Evolutionary conservation across 805 yeast species (phyloP), one percentile per base, ranked within the genome.

Genomic region (Candida palmyrensis): DNA sequence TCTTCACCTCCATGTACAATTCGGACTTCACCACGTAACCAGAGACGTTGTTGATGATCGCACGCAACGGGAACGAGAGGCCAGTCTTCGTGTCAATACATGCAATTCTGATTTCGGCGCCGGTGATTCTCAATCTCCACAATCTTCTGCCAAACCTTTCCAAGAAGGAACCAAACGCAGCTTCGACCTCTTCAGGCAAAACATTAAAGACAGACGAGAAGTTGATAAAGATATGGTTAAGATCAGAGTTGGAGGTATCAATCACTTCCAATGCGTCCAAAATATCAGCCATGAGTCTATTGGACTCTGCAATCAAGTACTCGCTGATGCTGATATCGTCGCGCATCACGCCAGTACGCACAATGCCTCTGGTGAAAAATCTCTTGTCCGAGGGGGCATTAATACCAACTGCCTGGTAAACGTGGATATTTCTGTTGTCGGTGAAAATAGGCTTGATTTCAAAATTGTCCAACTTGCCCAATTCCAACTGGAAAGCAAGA

Each of bases 21-120:
- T 94, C 97, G 32, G 95, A 82, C 64, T 86, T 88, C 37, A 92
- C 97, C 42, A 92, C 98, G 53, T 88, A 94, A 48, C 99, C 98
- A 43, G 95, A 83, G 23, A 90, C 96, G 51, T 92, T 92, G 68
- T 84, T 89, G 53, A 94, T 89, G 66, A 90, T 79, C 28, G 97
- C 98, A 59, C 99, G 81, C 50, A 92, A 75, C 52, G 98, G 98
- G 77, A 85, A 86, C 37, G 96, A 89, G 44, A 77, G 74, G 38
- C 96, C 96, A 27, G 90, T 79, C 35, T 71, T 68, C 36, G 92
- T 84, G 55, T 92, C 96, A 33, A 89, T 82, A 54, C 96, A 88
- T 69, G 86, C 89, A 50, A 92, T 92, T 56, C 98, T 79, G 44
- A 92, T 87, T 68, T 92, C 99, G 36, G 98, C 98, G 46, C 95